Evolutionary conservation across 441 rosid genomes (phyloP).

Genomic region (Mallotus repandus): DNA sequence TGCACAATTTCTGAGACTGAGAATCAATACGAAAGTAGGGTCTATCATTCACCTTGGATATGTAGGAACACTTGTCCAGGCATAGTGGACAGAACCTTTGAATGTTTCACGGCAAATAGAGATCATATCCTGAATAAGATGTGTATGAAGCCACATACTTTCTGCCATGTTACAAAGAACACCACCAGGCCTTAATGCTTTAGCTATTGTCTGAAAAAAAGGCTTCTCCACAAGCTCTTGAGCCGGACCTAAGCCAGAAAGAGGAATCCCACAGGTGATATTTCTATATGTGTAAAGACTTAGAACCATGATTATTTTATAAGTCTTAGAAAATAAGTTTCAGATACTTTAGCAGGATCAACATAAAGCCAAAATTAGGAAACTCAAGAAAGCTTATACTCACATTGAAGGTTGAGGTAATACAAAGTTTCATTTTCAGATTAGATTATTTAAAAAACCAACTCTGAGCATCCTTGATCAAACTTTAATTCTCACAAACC

Average conservation of each 20-base stretch:
- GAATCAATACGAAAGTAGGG: conserved; percentile 6
- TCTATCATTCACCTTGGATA: conserved; percentile 69
- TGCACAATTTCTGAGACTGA: background rate
- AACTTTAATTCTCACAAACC: background rate
- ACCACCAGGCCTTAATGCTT: conserved; percentile 91
- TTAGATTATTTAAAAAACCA: too few relatives aligned
- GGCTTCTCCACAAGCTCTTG: conserved; percentile 94
- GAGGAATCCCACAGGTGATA: background rate
- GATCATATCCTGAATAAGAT: conserved; percentile 87
- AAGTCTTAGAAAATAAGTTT: background rate
- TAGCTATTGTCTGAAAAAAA: conserved; percentile 75
- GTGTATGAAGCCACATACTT: conserved; percentile 99
- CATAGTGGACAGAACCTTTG: conserved; percentile 85
- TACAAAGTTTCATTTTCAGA: too few relatives aligned
- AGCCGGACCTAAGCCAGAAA: conserved; percentile 69
- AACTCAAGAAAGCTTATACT: background rate
- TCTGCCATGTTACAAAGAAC: conserved; percentile 98
- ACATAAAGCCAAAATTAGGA: background rate
- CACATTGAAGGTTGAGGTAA: background rate
- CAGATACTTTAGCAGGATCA: background rate
- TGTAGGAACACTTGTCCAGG: conserved; percentile 96
- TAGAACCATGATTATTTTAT: background rate
- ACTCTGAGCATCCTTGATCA: background rate
- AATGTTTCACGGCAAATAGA: conserved; percentile 72
- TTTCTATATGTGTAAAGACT: background rate